A percentile compares a stretch with the other conserved stretches of the same genome.
These are phyloP conservation scores for Galerina marginata DNA, from an alignment of 768 basidiomycete species.

Conservation along the genomic window DNA sequence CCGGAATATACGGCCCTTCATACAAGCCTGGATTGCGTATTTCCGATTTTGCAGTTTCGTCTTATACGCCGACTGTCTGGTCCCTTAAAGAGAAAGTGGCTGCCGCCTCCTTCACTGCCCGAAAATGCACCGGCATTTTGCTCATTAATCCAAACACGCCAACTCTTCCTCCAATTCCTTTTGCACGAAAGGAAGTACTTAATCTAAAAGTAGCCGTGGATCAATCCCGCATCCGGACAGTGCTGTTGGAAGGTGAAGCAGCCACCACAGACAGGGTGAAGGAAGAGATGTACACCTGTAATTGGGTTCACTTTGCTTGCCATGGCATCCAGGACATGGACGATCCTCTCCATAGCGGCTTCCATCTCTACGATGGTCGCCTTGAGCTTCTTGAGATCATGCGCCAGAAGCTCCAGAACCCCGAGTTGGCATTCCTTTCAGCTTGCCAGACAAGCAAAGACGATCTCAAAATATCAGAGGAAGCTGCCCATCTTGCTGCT, in stretches of 20 bases:
- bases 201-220: not conserved
- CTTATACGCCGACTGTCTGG: slow-evolving; percentile 27
- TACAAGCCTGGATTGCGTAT: slow-evolving; percentile 2
- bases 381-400: slow-evolving; percentile 28
- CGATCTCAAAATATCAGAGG: slow-evolving; percentile 24
- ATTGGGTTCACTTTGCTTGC: slow-evolving; percentile 42
- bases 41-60: slow-evolving; percentile 26
- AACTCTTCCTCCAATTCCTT: slow-evolving; percentile 10
- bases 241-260: too few relatives aligned
- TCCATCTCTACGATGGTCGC: slow-evolving; percentile 26
- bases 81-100: slow-evolving; percentile 10
- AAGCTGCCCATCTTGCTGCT: slow-evolving; percentile 42
- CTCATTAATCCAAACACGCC: slow-evolving; percentile 18
- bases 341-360: slow-evolving; percentile 32
- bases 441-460: slow-evolving; percentile 29
- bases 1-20: slow-evolving; percentile 19
- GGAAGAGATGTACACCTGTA: not conserved
- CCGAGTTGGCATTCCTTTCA: slow-evolving; percentile 47
- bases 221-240: not conserved
- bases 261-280: slow-evolving; percentile 5
- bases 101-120: not conserved
- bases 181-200: not conserved
- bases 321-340: slow-evolving; percentile 35
- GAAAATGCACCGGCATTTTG: slow-evolving; percentile 4
- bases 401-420: slow-evolving; percentile 20